Conservation (phyloP, 106 monocot genomes). For the Hemerocallis citrina region DNA sequence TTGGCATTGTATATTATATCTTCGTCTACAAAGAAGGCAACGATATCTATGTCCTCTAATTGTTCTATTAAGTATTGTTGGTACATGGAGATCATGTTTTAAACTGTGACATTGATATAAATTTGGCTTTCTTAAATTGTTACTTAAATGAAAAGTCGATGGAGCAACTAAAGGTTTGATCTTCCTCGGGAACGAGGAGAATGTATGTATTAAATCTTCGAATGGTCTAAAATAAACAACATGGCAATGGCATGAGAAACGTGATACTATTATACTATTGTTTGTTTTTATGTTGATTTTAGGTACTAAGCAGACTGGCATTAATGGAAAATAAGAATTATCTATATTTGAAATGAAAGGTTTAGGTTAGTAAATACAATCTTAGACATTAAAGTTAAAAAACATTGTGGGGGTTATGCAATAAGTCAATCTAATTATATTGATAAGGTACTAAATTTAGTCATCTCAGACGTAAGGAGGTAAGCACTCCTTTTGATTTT, state of each 20-base stretch:
- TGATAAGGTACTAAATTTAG: conserved; percentile 5
- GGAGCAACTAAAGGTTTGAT: conserved; percentile 7
- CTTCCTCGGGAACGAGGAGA: neutral
- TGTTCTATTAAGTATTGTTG: no score
- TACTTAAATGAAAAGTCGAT: conserved; percentile 3
- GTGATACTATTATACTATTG: neutral
- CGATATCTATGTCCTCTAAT: no score
- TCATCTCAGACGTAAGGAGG: conserved; percentile 1
- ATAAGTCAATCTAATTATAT: neutral
- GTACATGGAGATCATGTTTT: no score
- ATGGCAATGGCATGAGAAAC: neutral
- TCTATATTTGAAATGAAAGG: conserved; percentile 11
- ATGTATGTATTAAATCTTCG: neutral
- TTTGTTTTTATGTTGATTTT: neutral
- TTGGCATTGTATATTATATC: no score
- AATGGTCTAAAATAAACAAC: conserved; percentile 6
- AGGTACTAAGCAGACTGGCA: neutral
- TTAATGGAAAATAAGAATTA: conserved; percentile 6
- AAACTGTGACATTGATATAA: conserved; percentile 6
- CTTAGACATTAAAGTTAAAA: conserved; percentile 3
- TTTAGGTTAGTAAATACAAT: neutral
- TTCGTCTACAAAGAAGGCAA: no score
- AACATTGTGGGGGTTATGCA: neutral
- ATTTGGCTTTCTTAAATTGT: neutral
- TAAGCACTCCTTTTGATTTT: neutral